phyloP scores from a whole-genome alignment of 306 rosid species.

The Vigna nakashimae region DNA sequence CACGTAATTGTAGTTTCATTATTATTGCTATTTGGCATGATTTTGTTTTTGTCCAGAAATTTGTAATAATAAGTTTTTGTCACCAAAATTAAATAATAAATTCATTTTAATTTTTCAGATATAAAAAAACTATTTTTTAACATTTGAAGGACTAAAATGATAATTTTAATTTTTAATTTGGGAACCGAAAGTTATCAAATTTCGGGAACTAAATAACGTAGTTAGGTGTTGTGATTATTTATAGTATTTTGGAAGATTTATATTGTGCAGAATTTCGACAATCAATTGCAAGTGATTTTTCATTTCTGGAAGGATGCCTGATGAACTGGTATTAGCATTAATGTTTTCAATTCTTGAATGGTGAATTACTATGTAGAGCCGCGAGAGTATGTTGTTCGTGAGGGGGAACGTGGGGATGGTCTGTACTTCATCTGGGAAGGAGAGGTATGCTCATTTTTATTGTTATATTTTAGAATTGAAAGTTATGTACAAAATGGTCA shows the following conservation, averaged over 20 bases:
- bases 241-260: not conserved
- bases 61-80: too few relatives aligned
- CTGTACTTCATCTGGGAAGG: slow-evolving; percentile 93
- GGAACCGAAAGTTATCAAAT: too few relatives aligned
- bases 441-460: slow-evolving; percentile 65
- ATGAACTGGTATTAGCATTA: not conserved
- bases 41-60: too few relatives aligned
- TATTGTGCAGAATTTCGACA: slow-evolving; percentile 15
- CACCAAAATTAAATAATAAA: too few relatives aligned
- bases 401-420: slow-evolving; percentile 79
- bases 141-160: too few relatives aligned
- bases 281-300: slow-evolving; percentile 29
- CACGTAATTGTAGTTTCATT: not conserved
- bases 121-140: too few relatives aligned
- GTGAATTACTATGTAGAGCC: slow-evolving; percentile 54
- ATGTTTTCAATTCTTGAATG: slow-evolving; percentile 27
- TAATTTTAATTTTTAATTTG: too few relatives aligned
- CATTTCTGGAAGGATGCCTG: slow-evolving; percentile 6
- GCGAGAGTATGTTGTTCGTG: slow-evolving; percentile 76
- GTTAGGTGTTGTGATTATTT: not conserved
- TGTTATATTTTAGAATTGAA: slow-evolving; percentile 35
- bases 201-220: too few relatives aligned
- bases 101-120: too few relatives aligned
- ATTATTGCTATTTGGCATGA: not conserved
- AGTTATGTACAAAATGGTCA: not conserved